A percentile compares a stretch with the other conserved stretches of the same genome.
phyloP scores from a whole-genome alignment of 139 green algal genomes.

The Volvox africanus region DNA sequence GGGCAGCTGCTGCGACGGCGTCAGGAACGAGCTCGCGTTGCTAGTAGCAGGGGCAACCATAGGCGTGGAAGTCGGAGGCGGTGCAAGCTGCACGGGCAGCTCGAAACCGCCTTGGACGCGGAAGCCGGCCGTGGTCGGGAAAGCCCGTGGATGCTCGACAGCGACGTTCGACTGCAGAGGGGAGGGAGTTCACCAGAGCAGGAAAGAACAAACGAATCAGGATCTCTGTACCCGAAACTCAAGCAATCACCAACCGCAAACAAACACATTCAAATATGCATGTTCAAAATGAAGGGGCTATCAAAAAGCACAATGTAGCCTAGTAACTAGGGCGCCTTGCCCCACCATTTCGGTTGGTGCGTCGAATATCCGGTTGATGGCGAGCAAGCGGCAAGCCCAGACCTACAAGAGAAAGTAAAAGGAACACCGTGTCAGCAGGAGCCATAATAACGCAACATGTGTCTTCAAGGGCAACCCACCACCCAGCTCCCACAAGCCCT shows the following conservation, averaged over 20 bases:
- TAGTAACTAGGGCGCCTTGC: not conserved
- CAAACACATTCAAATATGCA: too few relatives aligned
- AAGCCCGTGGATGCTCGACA: slow-evolving; percentile 33
- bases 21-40: slow-evolving; percentile 25
- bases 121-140: slow-evolving; percentile 44
- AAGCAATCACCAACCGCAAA: too few relatives aligned
- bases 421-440: not conserved
- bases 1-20: slow-evolving; percentile 33
- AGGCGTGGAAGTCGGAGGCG: slow-evolving; percentile 5
- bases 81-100: slow-evolving; percentile 17
- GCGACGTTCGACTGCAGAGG: slow-evolving; percentile 38
- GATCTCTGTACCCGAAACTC: too few relatives aligned
- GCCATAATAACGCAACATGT: slow-evolving; percentile 4
- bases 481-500: not conserved
- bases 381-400: slow-evolving; percentile 18
- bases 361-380: not conserved
- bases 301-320: too few relatives aligned
- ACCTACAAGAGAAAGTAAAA: slow-evolving; percentile 1
- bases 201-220: not conserved
- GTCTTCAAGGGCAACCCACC: not conserved
- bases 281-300: too few relatives aligned
- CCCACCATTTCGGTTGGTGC: slow-evolving; percentile 10
- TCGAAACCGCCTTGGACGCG: slow-evolving; percentile 35
- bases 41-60: not conserved
- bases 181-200: too few relatives aligned